Evolutionary conservation across 2,329 filamentous ascomycete species (phyloP), one percentile per base, ranked within the genome.

Genomic region (Fusarium brachygibbosum): DNA sequence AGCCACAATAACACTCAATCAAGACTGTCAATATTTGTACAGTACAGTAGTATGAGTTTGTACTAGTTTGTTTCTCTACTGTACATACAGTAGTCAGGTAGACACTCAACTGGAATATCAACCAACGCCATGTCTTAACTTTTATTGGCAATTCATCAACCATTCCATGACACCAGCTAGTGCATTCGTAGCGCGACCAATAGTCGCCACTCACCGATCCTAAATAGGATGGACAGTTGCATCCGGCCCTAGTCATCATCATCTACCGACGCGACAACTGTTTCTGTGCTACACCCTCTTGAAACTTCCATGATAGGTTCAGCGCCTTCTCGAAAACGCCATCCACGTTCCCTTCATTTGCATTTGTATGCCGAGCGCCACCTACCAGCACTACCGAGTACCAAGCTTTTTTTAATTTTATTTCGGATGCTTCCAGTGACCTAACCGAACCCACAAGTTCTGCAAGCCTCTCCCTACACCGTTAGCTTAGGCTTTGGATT

Each of bases 371-470:
- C 62, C 62, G 62, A 40, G 21, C 62, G 60, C 60, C 53, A 65
- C 61, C n/a, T 16, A 57, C 31, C 51, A 63, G 40, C 60, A 65
- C 62, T 65, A 65, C 62, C 62, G 62, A 60, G 31, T 45, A 55
- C 53, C 58, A 69, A 70, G 52, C 66, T 64, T 70, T 63, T 44
- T 7, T 11, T 25, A 6, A 14, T 31, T 21, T 41, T 57, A 50
- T 50, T 50, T 67, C 53, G 62, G 68, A 62, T 50, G 41, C 31
- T 69, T 60, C 67, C 66, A 67, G 41, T 40, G 44, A 37, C 31
- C 31, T 46, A 42, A 37, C 48, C 23, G 23, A 50, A 21, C 23
- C 48, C 48, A 50, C 41, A 35, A 41, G 28, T n/a, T 16, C 28
- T 41, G 25, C 16, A 41, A 32, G 19, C n/a, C 38, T 57, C 44